Conservation (phyloP, 495 filamentous ascomycete genomes). For the Delitschia confertaspora region DNA sequence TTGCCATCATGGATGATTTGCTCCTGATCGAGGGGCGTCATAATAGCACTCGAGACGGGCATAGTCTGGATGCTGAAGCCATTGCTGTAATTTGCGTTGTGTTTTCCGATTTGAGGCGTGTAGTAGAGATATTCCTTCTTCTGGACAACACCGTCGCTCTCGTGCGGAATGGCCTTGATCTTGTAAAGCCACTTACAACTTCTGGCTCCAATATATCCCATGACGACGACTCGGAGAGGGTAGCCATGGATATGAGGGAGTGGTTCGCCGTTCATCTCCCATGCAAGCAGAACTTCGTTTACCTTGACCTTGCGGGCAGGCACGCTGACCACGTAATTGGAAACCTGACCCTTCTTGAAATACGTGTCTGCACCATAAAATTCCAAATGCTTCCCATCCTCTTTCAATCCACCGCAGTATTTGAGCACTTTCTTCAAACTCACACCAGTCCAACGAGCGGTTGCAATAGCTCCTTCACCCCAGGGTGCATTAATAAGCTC, state of each 20-base stretch:
- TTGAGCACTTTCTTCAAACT: slow-evolving; percentile 60
- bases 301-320: slow-evolving; percentile 56
- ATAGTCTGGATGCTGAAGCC: slow-evolving; percentile 57
- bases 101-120: slow-evolving; percentile 51
- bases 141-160: slow-evolving; percentile 35
- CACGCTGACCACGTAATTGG: slow-evolving; percentile 56
- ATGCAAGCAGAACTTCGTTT: slow-evolving; percentile 59
- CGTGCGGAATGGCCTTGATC: slow-evolving; percentile 42
- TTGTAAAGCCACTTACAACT: slow-evolving; percentile 52
- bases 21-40: slow-evolving; percentile 45
- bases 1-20: slow-evolving; percentile 46
- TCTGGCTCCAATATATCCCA: slow-evolving; percentile 54
- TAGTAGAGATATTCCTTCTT: slow-evolving; percentile 52
- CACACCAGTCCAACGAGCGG: slow-evolving; percentile 53
- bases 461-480: slow-evolving; percentile 58
- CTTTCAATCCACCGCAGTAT: slow-evolving; percentile 50
- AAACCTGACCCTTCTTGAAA: slow-evolving; percentile 52
- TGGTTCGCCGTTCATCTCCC: slow-evolving; percentile 61
- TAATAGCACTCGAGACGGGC: slow-evolving; percentile 54
- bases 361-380: slow-evolving; percentile 60
- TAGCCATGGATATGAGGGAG: slow-evolving; percentile 58
- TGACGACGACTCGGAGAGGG: slow-evolving; percentile 52
- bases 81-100: slow-evolving; percentile 45
- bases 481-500: slow-evolving; percentile 60
- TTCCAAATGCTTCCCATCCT: slow-evolving; percentile 51